phyloP scores from a whole-genome alignment of 1,139 yeast genomes.

The Taiozyma onychis region DNA sequence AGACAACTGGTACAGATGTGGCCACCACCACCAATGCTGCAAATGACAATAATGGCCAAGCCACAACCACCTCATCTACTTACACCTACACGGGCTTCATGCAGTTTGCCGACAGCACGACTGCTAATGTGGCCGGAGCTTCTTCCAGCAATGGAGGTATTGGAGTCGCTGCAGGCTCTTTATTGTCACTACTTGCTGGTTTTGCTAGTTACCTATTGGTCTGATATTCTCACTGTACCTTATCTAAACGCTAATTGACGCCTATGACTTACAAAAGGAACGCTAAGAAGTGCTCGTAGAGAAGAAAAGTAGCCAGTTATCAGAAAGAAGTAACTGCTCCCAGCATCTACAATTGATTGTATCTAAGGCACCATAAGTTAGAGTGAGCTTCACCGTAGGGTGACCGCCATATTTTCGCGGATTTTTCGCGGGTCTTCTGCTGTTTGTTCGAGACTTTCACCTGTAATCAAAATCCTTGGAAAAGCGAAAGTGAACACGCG shows the following conservation, averaged over 20 bases:
- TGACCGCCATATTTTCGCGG: not conserved
- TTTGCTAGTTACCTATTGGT: not conserved
- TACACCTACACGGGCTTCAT: constrained; percentile 14
- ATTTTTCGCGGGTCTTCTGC: not conserved
- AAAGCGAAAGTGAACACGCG: constrained; percentile 5
- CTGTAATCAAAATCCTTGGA: constrained; percentile 2
- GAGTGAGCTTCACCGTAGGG: not conserved
- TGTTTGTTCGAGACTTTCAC: not conserved
- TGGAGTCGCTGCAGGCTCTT: not conserved
- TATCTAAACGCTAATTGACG: not conserved
- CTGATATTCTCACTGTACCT: not conserved
- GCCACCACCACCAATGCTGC: constrained; percentile 17
- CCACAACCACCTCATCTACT: not conserved
- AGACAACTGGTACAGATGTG: constrained; percentile 8
- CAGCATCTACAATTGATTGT: not conserved
- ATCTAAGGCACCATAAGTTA: not conserved
- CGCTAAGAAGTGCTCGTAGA: not conserved
- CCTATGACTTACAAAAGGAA: not conserved
- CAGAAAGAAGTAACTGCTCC: not conserved
- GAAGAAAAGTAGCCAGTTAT: not conserved
- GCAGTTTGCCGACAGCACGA: constrained; percentile 8
- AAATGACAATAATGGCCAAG: not conserved
- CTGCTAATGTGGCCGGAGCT: not conserved
- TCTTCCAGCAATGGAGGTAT: constrained; percentile 1
- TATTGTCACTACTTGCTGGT: not conserved